Evolutionary conservation across 2,329 filamentous ascomycete genomes (phyloP).

Genomic region (Bertia moriformis): DNA sequence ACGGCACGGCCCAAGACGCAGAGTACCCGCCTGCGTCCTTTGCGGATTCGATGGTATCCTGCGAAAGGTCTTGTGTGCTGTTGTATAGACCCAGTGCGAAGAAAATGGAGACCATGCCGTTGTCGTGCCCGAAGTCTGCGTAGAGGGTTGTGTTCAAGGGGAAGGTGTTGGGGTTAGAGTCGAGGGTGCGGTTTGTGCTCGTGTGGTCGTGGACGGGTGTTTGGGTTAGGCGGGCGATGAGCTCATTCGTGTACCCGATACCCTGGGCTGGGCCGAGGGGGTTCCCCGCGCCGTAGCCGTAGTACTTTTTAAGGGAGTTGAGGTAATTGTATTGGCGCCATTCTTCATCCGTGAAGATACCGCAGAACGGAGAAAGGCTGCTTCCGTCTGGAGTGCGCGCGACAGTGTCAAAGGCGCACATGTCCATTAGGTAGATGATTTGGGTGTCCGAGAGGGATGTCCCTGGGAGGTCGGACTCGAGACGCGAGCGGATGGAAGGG

Average conservation of each 20-base stretch:
- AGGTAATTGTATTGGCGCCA: neutral
- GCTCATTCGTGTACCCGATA: neutral
- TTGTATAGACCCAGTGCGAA: constrained; percentile 1
- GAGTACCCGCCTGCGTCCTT: neutral
- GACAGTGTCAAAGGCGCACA: neutral
- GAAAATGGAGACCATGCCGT: constrained; percentile 1
- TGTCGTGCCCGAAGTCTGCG: neutral
- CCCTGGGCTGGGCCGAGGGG: neutral
- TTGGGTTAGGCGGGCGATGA: neutral
- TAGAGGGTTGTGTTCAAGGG: neutral
- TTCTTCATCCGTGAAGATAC: neutral
- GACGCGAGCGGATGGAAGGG: neutral
- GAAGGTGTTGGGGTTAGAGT: neutral
- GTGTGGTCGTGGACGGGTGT: constrained; percentile 1
- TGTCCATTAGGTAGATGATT: neutral
- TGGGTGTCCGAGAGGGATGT: neutral
- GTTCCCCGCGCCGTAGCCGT: constrained; percentile 1
- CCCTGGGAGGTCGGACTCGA: neutral
- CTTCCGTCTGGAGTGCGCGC: neutral
- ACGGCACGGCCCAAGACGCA: neutral
- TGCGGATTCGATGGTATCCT: neutral
- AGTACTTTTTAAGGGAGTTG: neutral
- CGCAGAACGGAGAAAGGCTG: neutral
- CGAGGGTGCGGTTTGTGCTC: neutral
- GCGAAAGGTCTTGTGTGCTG: neutral